phyloP scores from a whole-genome alignment of 2,329 filamentous ascomycete genomes.

The Aspergillus sojae region DNA sequence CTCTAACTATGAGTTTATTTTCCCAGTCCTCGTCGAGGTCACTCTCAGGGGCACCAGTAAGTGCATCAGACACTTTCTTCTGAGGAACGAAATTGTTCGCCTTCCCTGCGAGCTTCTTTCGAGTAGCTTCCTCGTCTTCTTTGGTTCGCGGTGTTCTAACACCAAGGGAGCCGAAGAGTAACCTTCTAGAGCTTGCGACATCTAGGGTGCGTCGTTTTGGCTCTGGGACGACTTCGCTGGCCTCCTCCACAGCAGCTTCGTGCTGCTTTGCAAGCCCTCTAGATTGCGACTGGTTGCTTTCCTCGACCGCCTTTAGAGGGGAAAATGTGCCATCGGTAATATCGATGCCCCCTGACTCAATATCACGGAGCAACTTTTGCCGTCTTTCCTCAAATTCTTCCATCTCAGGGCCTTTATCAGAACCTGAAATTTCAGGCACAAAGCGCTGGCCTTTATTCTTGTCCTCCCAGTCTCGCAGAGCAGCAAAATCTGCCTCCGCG shows the following conservation, averaged over 20 bases:
- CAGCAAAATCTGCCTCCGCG: constrained; percentile 52
- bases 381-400: constrained; percentile 55
- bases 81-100: constrained; percentile 40
- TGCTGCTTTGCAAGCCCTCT: constrained; percentile 15
- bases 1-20: constrained; percentile 71
- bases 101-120: constrained; percentile 61
- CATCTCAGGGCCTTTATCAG: constrained; percentile 31
- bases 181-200: constrained; percentile 64
- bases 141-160: constrained; percentile 69
- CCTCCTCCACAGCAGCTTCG: constrained; percentile 14
- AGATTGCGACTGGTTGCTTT: constrained; percentile 4
- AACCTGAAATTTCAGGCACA: constrained; percentile 23
- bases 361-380: constrained; percentile 54
- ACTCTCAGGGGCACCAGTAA: constrained; percentile 34
- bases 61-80: constrained; percentile 26
- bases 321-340: constrained; percentile 33
- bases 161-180: constrained; percentile 74
- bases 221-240: constrained; percentile 18
- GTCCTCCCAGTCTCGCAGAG: constrained; percentile 47
- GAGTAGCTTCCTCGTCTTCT: constrained; percentile 66
- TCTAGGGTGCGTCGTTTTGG: constrained; percentile 52
- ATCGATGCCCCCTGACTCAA: constrained; percentile 58
- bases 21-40: constrained; percentile 70
- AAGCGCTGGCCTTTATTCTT: constrained; percentile 27
- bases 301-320: constrained; percentile 20